Percentiles rank a stretch among this genome's conserved stretches.
These are phyloP conservation scores for Citrus glauca DNA, from an alignment of 345 rosid genomes.

Conservation along the genomic window DNA sequence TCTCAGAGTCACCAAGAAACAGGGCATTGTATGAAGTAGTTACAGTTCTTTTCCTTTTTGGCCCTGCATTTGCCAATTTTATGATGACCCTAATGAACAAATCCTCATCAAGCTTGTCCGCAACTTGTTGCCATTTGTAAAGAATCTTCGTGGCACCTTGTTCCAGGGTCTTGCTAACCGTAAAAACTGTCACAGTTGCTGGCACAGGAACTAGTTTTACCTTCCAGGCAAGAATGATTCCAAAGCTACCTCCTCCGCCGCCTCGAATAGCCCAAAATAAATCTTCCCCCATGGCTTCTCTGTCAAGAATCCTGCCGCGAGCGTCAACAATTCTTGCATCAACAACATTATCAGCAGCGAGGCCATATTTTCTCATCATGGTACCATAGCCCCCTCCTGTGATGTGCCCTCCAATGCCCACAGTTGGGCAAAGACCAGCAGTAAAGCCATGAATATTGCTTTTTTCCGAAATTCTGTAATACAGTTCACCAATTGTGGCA, in stretches of 20 bases:
- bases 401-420: slow-evolving; percentile 13
- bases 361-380: slow-evolving; percentile 23
- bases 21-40: background rate
- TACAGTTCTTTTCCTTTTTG: slow-evolving; percentile 6
- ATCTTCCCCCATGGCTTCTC: slow-evolving; percentile 18
- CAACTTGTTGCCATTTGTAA: slow-evolving; percentile 19
- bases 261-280: slow-evolving; percentile 23
- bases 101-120: background rate
- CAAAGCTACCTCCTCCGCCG: slow-evolving; percentile 19
- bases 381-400: slow-evolving; percentile 11
- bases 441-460: too few species aligned
- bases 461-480: too few species aligned
- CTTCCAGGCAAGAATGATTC: slow-evolving; percentile 16
- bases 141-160: slow-evolving; percentile 13
- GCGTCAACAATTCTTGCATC: slow-evolving; percentile 18
- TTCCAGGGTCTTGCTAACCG: slow-evolving; percentile 10
- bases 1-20: background rate
- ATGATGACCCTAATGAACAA: slow-evolving; percentile 5
- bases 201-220: slow-evolving; percentile 17
- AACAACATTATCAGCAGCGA: slow-evolving; percentile 13
- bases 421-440: too few species aligned
- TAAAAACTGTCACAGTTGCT: slow-evolving; percentile 10
- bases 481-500: too few species aligned
- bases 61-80: background rate
- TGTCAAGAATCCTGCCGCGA: slow-evolving; percentile 9